phyloP scores from a whole-genome alignment of 192 early-diverging fungal species.

The Coemansia aciculifera region DNA sequence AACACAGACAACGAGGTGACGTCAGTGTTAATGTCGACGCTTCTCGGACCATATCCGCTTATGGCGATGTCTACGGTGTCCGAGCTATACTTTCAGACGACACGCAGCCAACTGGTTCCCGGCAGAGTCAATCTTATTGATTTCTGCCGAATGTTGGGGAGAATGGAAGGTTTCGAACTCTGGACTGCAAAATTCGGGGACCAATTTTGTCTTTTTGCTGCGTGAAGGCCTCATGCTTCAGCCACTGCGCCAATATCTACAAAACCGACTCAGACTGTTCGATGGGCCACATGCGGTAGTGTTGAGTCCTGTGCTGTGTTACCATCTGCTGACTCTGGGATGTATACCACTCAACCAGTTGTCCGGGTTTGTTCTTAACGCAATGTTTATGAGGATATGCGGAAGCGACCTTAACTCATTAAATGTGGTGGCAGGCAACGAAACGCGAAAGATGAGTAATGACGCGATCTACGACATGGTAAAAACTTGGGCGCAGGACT shows the following conservation, averaged over 20 bases:
- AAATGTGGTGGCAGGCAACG: conserved; percentile 11
- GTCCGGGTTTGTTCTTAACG: background rate
- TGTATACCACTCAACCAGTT: conserved; percentile 4
- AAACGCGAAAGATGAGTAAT: background rate
- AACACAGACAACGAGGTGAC: conserved; percentile 11
- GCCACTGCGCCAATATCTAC: conserved; percentile 11
- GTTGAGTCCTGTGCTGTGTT: conserved; percentile 32
- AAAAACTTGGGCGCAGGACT: conserved; percentile 8
- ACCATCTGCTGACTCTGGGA: conserved; percentile 18
- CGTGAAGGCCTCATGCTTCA: conserved; percentile 9
- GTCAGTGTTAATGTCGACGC: conserved; percentile 10
- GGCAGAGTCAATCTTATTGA: background rate
- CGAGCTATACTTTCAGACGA: conserved; percentile 20
- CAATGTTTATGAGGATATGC: conserved; percentile 19
- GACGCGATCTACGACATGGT: conserved; percentile 7
- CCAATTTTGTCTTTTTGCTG: conserved; percentile 3
- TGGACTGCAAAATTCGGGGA: background rate
- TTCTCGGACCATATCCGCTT: conserved; percentile 34
- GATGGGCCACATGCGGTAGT: conserved; percentile 6
- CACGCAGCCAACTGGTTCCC: conserved; percentile 11
- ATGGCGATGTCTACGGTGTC: conserved; percentile 10
- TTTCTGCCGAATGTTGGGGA: conserved; percentile 6
- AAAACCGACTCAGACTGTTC: conserved; percentile 8
- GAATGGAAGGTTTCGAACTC: conserved; percentile 19
- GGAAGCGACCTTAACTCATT: conserved; percentile 1